Conservation (phyloP, 2,329 filamentous ascomycete genomes). For the Cladosporium sp. region DNA sequence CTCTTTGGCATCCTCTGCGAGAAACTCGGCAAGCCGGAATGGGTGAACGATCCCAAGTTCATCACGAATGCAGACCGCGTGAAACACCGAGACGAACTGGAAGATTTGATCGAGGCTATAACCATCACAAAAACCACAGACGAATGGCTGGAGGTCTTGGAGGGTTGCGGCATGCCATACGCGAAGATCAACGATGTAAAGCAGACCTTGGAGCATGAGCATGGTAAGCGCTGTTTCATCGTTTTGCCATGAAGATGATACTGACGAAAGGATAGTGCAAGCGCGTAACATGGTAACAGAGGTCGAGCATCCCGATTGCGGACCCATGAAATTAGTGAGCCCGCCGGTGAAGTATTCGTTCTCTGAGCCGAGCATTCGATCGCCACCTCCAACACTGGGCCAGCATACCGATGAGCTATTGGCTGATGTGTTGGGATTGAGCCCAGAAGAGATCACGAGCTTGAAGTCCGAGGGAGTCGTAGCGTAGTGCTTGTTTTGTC, state of each 20-base stretch:
- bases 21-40: conserved; percentile 53
- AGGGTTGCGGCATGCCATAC: conserved; percentile 91
- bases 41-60: conserved; percentile 53
- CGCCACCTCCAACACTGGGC: conserved; percentile 76
- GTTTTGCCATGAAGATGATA: not conserved
- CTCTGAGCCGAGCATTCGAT: conserved; percentile 69
- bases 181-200: conserved; percentile 93
- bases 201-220: conserved; percentile 73
- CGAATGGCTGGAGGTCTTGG: conserved; percentile 81
- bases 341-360: conserved; percentile 93
- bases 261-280: conserved; percentile 39
- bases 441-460: conserved; percentile 52
- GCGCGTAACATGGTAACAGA: conserved; percentile 88
- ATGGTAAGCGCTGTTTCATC: conserved; percentile 53
- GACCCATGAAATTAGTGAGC: conserved; percentile 83
- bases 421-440: conserved; percentile 57
- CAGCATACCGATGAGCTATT: conserved; percentile 82
- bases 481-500: conserved; percentile 31
- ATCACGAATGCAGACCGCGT: conserved; percentile 57
- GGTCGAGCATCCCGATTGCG: conserved; percentile 76
- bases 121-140: conserved; percentile 73
- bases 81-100: conserved; percentile 68
- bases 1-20: conserved; percentile 58
- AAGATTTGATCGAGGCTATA: conserved; percentile 70
- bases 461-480: conserved; percentile 66